These are phyloP conservation scores for Harringtonia lauricola DNA, from an alignment of 2,329 filamentous ascomycete genomes.

Conservation along the genomic window DNA sequence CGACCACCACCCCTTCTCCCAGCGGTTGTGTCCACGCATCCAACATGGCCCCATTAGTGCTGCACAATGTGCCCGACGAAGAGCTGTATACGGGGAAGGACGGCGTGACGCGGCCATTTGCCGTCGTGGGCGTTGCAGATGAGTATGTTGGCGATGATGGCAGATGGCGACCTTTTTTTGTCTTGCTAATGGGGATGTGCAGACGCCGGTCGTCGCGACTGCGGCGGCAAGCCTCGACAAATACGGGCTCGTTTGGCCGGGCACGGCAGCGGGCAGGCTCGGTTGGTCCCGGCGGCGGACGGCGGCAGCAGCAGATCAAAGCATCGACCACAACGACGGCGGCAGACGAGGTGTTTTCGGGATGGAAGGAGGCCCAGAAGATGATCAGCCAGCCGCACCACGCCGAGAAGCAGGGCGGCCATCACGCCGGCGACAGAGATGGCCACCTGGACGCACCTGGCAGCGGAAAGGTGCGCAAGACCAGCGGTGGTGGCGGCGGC, in stretches of 20 bases:
- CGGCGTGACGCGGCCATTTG: conserved; percentile 53
- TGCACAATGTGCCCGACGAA: conserved; percentile 59
- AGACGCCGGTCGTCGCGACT: conserved; percentile 39
- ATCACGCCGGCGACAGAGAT: conserved; percentile 7
- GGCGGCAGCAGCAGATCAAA: conserved; percentile 22
- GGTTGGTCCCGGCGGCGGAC: conserved; percentile 6
- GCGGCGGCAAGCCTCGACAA: conserved; percentile 35
- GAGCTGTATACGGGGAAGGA: conserved; percentile 57
- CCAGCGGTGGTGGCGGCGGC: conserved; percentile 15
- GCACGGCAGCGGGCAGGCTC: conserved; percentile 28
- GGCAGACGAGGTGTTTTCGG: conserved; percentile 50
- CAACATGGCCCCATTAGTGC: conserved; percentile 51
- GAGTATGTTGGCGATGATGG: conserved; percentile 5
- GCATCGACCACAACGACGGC: conserved; percentile 46
- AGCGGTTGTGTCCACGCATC: background rate
- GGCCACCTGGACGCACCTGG: too few species aligned
- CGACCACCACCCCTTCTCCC: background rate
- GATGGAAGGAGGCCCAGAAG: conserved; percentile 40
- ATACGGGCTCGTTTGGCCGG: conserved; percentile 49
- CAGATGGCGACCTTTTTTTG: background rate
- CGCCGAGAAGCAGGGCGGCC: background rate
- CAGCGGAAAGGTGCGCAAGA: conserved; percentile 12
- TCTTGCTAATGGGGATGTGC: conserved; percentile 16
- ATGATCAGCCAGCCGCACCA: conserved; percentile 1
- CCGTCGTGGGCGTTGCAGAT: conserved; percentile 34